Conservation (phyloP, 306 rosid genomes). For the Calophaca sinica region DNA sequence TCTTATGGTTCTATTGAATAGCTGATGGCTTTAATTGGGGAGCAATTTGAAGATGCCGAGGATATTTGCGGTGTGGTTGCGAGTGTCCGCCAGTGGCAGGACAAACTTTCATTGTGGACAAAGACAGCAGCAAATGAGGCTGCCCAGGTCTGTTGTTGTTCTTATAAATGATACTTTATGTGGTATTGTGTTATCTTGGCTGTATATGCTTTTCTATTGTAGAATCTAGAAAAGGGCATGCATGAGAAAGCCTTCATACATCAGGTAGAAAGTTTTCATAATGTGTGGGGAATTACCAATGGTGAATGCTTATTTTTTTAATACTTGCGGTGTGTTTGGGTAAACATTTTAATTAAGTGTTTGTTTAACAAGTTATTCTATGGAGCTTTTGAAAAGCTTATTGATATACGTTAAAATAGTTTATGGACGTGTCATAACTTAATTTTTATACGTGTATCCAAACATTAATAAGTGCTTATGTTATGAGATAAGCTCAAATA, state of each 20-base stretch:
- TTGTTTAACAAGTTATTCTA: not conserved
- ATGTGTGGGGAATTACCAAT: not conserved
- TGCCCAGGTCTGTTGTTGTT: conserved; percentile 70
- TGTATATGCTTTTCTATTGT: conserved; percentile 2
- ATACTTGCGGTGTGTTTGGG: not conserved
- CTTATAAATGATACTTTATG: not conserved
- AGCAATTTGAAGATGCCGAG: conserved; percentile 89
- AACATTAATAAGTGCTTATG: not conserved
- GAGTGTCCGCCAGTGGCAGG: conserved; percentile 93
- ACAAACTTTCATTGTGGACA: conserved; percentile 92
- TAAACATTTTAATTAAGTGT: not conserved
- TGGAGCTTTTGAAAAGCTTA: not conserved
- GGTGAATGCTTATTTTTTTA: not conserved
- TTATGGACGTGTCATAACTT: not conserved
- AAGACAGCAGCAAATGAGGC: conserved; percentile 94
- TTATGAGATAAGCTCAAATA: not conserved
- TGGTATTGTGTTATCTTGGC: conserved; percentile 3
- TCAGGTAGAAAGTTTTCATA: not conserved
- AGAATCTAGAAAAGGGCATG: not conserved
- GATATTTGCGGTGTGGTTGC: conserved; percentile 97
- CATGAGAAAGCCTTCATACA: not conserved
- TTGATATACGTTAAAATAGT: not conserved
- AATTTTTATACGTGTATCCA: not conserved
- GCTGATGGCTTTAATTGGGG: conserved; percentile 97
- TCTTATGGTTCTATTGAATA: conserved; percentile 41